phyloP scores from a whole-genome alignment of 129 eudicot species.

The Ambrosia trifida region DNA sequence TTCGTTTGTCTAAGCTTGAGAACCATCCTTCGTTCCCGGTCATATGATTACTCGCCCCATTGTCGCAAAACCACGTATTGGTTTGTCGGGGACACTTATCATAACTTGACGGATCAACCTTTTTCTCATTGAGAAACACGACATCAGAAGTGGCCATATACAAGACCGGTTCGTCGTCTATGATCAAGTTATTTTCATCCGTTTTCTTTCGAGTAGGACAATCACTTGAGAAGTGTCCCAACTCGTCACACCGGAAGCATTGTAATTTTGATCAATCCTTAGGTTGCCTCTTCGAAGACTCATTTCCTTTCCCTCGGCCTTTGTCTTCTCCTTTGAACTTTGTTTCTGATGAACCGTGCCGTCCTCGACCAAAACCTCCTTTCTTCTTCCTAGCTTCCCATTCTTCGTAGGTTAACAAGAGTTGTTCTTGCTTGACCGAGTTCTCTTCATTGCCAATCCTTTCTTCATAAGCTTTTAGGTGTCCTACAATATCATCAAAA shows the following conservation, averaged over 20 bases:
- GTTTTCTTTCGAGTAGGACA: not conserved
- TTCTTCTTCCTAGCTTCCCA: too few species aligned
- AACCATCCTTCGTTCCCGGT: not conserved
- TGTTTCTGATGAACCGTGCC: too few species aligned
- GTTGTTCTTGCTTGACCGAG: too few species aligned
- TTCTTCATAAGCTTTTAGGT: too few species aligned
- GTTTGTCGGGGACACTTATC: not conserved
- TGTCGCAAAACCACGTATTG: not conserved
- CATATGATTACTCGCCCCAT: not conserved
- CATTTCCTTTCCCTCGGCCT: too few species aligned
- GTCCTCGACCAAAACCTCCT: too few species aligned
- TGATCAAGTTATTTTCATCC: not conserved
- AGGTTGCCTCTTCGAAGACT: too few species aligned
- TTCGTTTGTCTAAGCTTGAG: not conserved
- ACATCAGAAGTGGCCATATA: not conserved
- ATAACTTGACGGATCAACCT: not conserved
- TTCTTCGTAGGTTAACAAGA: too few species aligned
- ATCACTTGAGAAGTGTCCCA: not conserved
- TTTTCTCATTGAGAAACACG: not conserved
- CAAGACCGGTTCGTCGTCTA: not conserved
- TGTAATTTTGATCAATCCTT: not conserved
- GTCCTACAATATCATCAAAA: not conserved
- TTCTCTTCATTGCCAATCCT: too few species aligned
- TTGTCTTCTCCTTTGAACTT: too few species aligned
- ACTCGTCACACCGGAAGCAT: not conserved